These are phyloP conservation scores for Endotrypanum monterogeii DNA, from an alignment of 208 protist genomes.

Conservation along the genomic window DNA sequence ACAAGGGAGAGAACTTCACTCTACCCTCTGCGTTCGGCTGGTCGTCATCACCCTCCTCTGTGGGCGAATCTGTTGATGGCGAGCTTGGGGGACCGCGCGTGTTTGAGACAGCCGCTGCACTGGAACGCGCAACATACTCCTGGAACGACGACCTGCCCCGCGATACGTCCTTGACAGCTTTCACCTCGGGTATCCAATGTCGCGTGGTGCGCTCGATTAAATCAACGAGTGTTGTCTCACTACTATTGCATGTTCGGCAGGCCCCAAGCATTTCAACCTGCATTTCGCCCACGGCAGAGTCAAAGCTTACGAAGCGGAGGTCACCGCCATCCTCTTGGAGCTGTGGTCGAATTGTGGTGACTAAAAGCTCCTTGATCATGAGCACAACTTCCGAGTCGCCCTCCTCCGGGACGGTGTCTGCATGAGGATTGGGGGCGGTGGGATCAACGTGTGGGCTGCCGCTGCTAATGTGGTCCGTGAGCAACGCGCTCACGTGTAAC, in stretches of 20 bases:
- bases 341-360: constrained; percentile 81
- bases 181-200: constrained; percentile 93
- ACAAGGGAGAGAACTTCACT: constrained; percentile 13
- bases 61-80: neutral
- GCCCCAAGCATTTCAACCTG: constrained; percentile 91
- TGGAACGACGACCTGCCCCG: constrained; percentile 28
- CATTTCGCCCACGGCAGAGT: constrained; percentile 56
- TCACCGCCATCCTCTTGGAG: constrained; percentile 93
- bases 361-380: constrained; percentile 92
- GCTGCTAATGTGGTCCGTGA: constrained; percentile 87
- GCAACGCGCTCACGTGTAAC: constrained; percentile 75
- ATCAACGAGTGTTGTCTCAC: constrained; percentile 83
- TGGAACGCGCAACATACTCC: constrained; percentile 12
- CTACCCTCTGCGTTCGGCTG: constrained; percentile 2
- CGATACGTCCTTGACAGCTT: constrained; percentile 58
- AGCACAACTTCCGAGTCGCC: constrained; percentile 87
- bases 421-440: constrained; percentile 77
- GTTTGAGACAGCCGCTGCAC: neutral
- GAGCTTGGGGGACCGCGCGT: neutral
- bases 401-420: constrained; percentile 81
- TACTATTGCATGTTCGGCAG: constrained; percentile 87
- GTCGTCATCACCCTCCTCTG: constrained; percentile 1
- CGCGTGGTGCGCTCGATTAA: constrained; percentile 90
- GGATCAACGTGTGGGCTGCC: constrained; percentile 72
- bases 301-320: constrained; percentile 83